Evolutionary conservation across 202 grass and related monocot genomes (phyloP), one percentile per base, ranked within the genome.

Genomic region (Zoysia matrella): DNA sequence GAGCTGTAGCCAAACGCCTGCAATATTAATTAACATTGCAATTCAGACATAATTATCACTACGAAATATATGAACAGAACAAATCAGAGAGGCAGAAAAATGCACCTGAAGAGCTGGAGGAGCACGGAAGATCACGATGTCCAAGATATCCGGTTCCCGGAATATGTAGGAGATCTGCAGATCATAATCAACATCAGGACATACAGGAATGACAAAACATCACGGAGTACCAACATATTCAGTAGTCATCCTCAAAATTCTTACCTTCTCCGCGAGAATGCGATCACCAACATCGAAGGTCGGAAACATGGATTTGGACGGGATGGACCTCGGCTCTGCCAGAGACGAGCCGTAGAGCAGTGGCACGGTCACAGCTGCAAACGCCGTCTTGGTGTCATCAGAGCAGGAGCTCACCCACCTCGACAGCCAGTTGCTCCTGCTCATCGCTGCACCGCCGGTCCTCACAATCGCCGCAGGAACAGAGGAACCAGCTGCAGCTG

Each of bases 111-210:
- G 91, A 57, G 71, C 75, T 40, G 68, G 47, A 50, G 96, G 93
- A 72, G 87, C 93, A 79, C 81, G 77, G 84, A 99, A 99, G 86
- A 99, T 94, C n/a, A 99, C 91, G 6, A 99, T 99, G 87, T 99
- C 96, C 60, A 87, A 90, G 60, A 99, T 84, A 77, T 96, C 93
- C 2, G 96, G 96, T 49, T 99, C 96, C 71, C 87, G 81, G 81
- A 99, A 99, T 43, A 94, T 74, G 77, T 99, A 99, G 0, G 96
- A 99, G 44, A 99, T 89, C 96, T 99, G 74, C 30, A 80, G 11
- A 91, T 82, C 47, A 73, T 47, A 39, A 80, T 9, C 9, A 75
- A 51, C 39, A 67, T 82, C 69, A 73, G 56, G 49, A 53, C 83
- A 70, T 15, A 80, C 47, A 36, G 8, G 57, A 52, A 51, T 11